Evolutionary conservation across 768 basidiomycete genomes (phyloP).

Genomic region (Amanita rubescens): DNA sequence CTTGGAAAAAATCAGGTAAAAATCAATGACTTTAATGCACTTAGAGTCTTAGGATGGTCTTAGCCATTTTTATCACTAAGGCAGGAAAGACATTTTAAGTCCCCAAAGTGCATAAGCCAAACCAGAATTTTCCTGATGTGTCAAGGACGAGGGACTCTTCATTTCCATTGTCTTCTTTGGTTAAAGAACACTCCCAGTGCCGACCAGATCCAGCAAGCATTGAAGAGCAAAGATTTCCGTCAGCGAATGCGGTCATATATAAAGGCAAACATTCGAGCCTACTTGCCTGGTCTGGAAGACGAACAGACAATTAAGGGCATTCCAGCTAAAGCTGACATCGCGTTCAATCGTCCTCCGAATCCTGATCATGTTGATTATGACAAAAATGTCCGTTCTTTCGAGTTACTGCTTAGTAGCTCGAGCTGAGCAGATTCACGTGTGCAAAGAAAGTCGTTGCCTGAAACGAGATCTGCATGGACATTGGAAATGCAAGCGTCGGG

Average conservation of each 20-base stretch:
- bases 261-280: constrained; percentile 23
- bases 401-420: constrained; percentile 18
- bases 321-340: constrained; percentile 24
- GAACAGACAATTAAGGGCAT: constrained; percentile 15
- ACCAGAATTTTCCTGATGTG: no score
- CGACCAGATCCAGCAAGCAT: constrained; percentile 18
- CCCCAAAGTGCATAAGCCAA: no score
- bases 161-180: constrained; percentile 29
- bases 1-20: no score
- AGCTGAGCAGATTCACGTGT: constrained; percentile 25
- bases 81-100: no score
- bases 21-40: no score
- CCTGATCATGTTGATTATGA: constrained; percentile 20
- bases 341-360: constrained; percentile 25
- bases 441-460: constrained; percentile 19
- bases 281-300: constrained; percentile 23
- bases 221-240: constrained; percentile 22
- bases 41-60: no score
- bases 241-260: constrained; percentile 21
- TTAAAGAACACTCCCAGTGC: constrained; percentile 22
- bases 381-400: constrained; percentile 10
- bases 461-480: constrained; percentile 13
- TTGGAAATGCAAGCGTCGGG: constrained; percentile 24
- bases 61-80: no score
- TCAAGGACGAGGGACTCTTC: constrained; percentile 31